Conservation (phyloP, 2,329 filamentous ascomycete species). For the Xylariaceae sp. region DNA sequence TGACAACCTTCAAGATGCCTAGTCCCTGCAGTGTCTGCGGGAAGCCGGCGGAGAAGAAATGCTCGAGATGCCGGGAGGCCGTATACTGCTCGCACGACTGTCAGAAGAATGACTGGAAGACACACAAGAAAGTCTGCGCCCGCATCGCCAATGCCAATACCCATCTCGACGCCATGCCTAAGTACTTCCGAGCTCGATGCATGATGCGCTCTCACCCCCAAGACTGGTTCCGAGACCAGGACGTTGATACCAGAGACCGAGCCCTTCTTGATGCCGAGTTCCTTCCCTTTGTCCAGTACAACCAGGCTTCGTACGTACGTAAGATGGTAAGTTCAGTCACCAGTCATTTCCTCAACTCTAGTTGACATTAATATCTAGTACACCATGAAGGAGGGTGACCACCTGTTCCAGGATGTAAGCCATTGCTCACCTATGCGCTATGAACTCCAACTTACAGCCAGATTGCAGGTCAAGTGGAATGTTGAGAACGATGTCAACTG, state of each 20-base stretch:
- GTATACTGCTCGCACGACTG: no score
- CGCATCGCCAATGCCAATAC: background rate
- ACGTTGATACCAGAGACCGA: constrained; percentile 3
- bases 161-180: background rate
- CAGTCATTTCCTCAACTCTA: background rate
- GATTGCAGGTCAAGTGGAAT: constrained; percentile 4
- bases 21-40: no score
- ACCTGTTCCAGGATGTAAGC: background rate
- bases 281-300: constrained; percentile 4
- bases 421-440: background rate
- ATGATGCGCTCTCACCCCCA: constrained; percentile 2
- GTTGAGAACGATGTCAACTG: constrained; percentile 8
- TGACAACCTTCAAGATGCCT: no score
- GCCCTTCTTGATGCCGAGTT: constrained; percentile 2
- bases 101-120: no score
- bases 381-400: no score
- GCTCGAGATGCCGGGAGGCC: no score
- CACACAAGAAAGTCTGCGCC: no score
- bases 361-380: background rate
- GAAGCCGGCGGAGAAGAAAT: no score
- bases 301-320: background rate
- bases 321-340: background rate
- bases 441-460: background rate
- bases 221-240: constrained; percentile 7
- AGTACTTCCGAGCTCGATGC: background rate